Evolutionary conservation across 305 asterid species (phyloP).

Genomic region (Plantago coronopus): DNA sequence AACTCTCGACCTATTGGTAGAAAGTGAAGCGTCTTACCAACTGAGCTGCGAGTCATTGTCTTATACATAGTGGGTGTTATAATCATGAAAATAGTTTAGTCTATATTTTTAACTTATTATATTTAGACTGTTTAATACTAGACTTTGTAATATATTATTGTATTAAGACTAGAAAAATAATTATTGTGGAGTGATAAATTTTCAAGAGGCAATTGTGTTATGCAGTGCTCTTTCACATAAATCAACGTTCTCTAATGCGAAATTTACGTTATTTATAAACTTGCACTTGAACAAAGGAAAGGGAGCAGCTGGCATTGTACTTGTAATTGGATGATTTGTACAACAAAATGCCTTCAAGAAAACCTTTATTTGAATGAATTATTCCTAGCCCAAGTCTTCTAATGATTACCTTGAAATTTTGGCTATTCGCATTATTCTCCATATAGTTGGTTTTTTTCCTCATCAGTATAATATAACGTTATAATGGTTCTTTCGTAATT

Average conservation of each 20-base stretch:
- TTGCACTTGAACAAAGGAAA: background rate
- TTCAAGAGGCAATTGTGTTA: conserved; percentile 4
- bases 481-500: conserved; percentile 1
- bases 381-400: conserved; percentile 4
- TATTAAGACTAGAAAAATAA: conserved; percentile 10
- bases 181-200: conserved; percentile 9
- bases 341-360: background rate
- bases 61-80: too few species aligned
- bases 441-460: background rate
- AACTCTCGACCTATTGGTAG: too few species aligned
- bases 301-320: background rate
- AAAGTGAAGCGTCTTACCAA: too few species aligned
- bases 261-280: too few species aligned
- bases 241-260: too few species aligned
- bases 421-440: conserved; percentile 12
- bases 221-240: conserved; percentile 4
- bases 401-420: conserved; percentile 2
- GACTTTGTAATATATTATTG: background rate
- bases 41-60: too few species aligned
- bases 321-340: conserved; percentile 1
- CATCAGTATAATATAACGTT: conserved; percentile 5
- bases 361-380: background rate
- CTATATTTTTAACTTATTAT: too few species aligned
- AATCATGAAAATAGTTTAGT: too few species aligned
- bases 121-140: too few species aligned